Base-by-base conservation (phyloP, 495 filamentous ascomycete genomes). In the Talaromyces liani region DNA sequence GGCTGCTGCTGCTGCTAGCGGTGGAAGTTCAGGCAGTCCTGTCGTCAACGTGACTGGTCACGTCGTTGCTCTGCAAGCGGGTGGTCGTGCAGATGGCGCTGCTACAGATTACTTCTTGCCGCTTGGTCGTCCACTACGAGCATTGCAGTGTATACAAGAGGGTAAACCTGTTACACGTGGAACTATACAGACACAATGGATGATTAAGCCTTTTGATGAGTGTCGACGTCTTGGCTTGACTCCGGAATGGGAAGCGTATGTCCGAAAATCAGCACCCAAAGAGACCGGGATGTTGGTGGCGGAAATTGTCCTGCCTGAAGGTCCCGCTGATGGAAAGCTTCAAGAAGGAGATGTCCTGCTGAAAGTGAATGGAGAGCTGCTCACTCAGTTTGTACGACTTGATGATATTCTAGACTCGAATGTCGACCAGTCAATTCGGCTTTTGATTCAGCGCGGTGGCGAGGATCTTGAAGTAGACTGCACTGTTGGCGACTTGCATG, bases 31-130 rank as follows among this genome's bases (percentile, higher is more conserved):
- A 9, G 94, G 94, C 29, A 94, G 90, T 85, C 94, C 94, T 1
- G 94, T 99, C 2, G 93, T 99, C 64, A 95, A 98, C 70, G 88
- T 97, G 39, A 91, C 96, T 72, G 94, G 94, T 1, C 88, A 88
- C 73, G 95, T 92, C 16, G 87, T 99, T 58, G 94, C 94, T 54
- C 77, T 99, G 65, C 94, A 99, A 79, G 94, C 94, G 39, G 94
- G 94, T 65, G 94, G 94, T 31, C 84, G 95, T 76, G 86, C 89
- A 22, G 94, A 99, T 71, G 92, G 92, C 31, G 94, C 94, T 64
- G 93, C 94, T 14, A 98, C 94, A 4, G 94, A 99, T 73, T 99
- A 98, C 73, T 99, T 99, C 79, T 82, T 99, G 24, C 94, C 94
- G 0, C 78, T 99, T 8, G 93, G 98, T 71, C 85, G 94, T 57